Base-by-base conservation (phyloP, 1,139 yeast genomes). In the Lodderomyces margitis region DNA sequence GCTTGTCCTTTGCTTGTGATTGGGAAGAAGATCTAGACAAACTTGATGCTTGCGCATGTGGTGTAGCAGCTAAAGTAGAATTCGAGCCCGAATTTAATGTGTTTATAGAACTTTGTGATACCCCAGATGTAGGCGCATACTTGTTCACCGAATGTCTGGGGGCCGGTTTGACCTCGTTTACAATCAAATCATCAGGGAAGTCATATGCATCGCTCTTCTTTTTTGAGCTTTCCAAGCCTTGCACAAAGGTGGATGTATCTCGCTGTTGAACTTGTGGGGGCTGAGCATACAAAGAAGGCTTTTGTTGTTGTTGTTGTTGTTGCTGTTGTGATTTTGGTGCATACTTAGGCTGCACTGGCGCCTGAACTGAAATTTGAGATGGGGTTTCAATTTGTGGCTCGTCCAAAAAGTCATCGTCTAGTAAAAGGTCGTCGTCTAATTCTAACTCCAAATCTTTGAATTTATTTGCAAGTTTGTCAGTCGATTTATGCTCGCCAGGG, bases 201-300 rank as follows among this genome's bases (percentile, higher is more conserved):
- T 87, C 96, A 55, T 86, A 87, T 1, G 88, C 87, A 62, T 83
- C 87, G 14, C 82, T 75, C 53, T 79, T 81, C 53, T 75, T 74
- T 57, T 81, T 81, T 19, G 69, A 69, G 19, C 61, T 61, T 36
- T 68, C 71, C 12, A 78, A 56, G 41, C 64, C 65, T 43, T 60
- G 25, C 14, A 7, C 23, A 34, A 21, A 34, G 7, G 12, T 14
- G 21, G 31, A 35, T 15, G 34, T 3, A n/a, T 17, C 31, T 25
- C 20, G 38, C 9, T 24, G 27, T 31, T 27, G 33, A 10, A 15
- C 14, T 4, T 33, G n/a, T 15, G 41, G 27, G 17, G 40, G 41
- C 5, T 44, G 35, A 9, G 39, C 39, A 36, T 24, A 24, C n/a
- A 24, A 6, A 9, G n/a, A 41, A 41, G 3, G 41, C 17, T 32